Evolutionary conservation across 257 asterid genomes (phyloP).

Genomic region (Agastache rugosa): DNA sequence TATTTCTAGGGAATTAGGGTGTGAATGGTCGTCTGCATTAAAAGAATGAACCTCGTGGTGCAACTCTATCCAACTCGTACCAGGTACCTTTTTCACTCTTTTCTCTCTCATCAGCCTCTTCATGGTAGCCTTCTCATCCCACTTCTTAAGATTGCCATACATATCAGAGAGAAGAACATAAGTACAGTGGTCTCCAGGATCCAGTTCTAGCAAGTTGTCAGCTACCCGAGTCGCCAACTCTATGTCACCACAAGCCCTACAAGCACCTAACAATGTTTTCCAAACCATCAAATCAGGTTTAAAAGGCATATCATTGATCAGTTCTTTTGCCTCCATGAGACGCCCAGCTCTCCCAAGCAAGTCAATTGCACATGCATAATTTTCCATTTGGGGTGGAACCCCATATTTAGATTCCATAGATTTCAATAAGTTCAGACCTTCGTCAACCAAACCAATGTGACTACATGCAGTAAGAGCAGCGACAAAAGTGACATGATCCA

Average conservation of each 20-base stretch:
- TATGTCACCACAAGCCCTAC: constrained; percentile 83
- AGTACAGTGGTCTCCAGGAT: constrained; percentile 85
- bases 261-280: constrained; percentile 81
- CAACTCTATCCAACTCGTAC: constrained; percentile 93
- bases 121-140: constrained; percentile 78
- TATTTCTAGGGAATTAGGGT: constrained; percentile 56
- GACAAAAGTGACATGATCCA: constrained; percentile 84
- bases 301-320: constrained; percentile 75
- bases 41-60: constrained; percentile 67
- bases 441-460: constrained; percentile 83
- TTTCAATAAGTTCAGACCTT: constrained; percentile 60
- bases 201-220: constrained; percentile 58
- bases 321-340: constrained; percentile 61
- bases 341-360: constrained; percentile 85
- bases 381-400: constrained; percentile 74
- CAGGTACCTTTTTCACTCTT: constrained; percentile 80
- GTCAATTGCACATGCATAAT: constrained; percentile 86
- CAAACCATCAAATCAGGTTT: constrained; percentile 76
- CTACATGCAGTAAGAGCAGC: constrained; percentile 90
- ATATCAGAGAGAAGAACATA: constrained; percentile 79
- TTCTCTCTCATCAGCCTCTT: constrained; percentile 75
- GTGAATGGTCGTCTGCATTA: constrained; percentile 75
- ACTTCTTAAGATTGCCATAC: constrained; percentile 71
- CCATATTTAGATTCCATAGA: constrained; percentile 68
- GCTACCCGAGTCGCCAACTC: constrained; percentile 72